phyloP scores from a whole-genome alignment of 73 alveolate genomes.

The Paramecium tetraurelia region DNA sequence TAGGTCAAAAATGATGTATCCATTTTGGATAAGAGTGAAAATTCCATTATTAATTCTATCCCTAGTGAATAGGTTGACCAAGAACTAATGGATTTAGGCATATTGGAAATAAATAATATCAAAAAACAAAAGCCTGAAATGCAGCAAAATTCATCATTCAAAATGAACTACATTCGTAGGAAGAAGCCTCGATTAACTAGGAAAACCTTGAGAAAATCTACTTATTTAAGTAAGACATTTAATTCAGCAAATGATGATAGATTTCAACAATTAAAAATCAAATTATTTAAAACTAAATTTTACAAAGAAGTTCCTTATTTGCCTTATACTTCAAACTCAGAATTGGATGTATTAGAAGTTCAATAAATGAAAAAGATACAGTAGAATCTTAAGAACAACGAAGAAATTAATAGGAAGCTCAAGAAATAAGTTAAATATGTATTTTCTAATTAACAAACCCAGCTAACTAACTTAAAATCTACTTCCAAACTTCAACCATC shows the following conservation, averaged over 20 bases:
- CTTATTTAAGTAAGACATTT: background rate
- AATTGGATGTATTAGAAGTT: constrained; percentile 3
- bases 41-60: background rate
- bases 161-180: background rate
- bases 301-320: background rate
- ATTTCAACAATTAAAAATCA: background rate
- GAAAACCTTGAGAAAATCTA: background rate
- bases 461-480: background rate
- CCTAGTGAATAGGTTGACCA: constrained; percentile 5
- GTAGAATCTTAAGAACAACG: background rate
- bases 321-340: background rate
- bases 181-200: background rate
- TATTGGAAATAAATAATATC: background rate
- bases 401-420: background rate
- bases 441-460: background rate
- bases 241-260: constrained; percentile 19
- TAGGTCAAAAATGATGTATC: background rate
- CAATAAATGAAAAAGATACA: background rate
- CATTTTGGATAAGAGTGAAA: background rate
- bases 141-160: background rate
- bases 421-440: background rate
- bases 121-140: background rate
- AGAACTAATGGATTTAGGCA: background rate
- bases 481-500: background rate
- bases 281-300: background rate